These are phyloP conservation scores for Macaranga tanarius DNA, from an alignment of 441 rosid genomes.

Conservation along the genomic window DNA sequence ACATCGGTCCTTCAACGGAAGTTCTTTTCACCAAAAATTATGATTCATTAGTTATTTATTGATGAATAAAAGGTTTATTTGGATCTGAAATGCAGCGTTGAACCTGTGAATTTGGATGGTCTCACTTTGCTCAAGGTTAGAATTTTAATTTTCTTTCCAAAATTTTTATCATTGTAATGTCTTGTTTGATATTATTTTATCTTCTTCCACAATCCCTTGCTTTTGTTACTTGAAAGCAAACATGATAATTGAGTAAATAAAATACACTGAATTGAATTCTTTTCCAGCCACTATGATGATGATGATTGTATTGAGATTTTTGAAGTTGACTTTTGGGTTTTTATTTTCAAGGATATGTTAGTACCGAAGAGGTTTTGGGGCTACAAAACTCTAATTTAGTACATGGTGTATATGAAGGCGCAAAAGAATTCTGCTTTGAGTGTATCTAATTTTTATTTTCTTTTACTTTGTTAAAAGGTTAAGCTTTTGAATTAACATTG, in stretches of 20 bases:
- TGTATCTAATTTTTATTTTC: background rate
- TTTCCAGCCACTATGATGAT: background rate
- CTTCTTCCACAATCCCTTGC: no score
- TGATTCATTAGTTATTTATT: no score
- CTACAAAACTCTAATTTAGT: slow-evolving; percentile 87
- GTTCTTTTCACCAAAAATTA: no score
- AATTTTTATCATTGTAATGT: no score
- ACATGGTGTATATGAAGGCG: slow-evolving; percentile 96
- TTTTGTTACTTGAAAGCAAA: no score
- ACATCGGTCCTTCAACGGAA: no score
- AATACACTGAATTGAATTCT: no score
- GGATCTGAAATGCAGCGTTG: slow-evolving; percentile 43
- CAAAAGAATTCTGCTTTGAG: background rate
- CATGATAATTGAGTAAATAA: no score
- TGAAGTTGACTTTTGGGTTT: background rate
- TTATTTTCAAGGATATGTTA: slow-evolving; percentile 72
- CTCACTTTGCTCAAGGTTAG: slow-evolving; percentile 70
- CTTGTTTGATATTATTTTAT: no score
- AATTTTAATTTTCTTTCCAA: no score
- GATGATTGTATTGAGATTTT: background rate
- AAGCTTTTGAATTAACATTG: background rate
- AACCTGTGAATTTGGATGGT: slow-evolving; percentile 53
- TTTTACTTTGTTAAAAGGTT: no score
- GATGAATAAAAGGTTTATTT: slow-evolving; percentile 42
- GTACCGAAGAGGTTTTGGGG: slow-evolving; percentile 77